Evolutionary conservation across 2,329 filamentous ascomycete species (phyloP).

Genomic region (Colletotrichum ledebouriae): DNA sequence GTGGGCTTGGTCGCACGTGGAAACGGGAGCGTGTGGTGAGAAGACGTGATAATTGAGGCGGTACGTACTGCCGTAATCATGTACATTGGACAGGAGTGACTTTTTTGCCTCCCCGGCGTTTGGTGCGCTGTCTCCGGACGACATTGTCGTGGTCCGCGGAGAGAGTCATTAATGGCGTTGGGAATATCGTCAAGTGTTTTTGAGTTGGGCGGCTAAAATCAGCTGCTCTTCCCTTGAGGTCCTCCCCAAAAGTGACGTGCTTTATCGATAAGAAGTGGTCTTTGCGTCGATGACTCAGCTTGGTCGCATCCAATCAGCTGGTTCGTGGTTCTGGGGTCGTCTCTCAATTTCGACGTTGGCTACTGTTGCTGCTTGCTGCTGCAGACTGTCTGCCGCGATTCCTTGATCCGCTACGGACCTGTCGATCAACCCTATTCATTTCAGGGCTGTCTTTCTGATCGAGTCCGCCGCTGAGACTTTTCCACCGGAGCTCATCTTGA

Average conservation of each 20-base stretch:
- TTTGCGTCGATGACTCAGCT: conserved; percentile 33
- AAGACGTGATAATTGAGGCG: conserved; percentile 11
- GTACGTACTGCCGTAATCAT: conserved; percentile 65
- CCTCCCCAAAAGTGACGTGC: conserved; percentile 25
- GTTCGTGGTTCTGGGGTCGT: background rate
- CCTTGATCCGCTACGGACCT: background rate
- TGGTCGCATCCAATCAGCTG: conserved; percentile 31
- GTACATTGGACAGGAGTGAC: conserved; percentile 47
- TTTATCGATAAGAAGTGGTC: conserved; percentile 38
- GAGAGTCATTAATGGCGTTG: background rate
- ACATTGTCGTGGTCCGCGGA: conserved; percentile 7
- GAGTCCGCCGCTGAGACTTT: background rate
- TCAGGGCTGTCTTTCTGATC: background rate
- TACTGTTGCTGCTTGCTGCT: background rate
- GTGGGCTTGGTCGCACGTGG: background rate
- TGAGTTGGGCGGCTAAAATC: background rate
- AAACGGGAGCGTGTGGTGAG: background rate
- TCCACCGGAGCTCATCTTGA: background rate
- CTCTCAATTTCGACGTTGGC: conserved; percentile 38
- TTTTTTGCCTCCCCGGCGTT: conserved; percentile 11
- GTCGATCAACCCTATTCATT: background rate
- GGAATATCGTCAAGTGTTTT: conserved; percentile 32
- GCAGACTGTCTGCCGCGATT: conserved; percentile 19
- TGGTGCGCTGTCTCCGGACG: conserved; percentile 4
- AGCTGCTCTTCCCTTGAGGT: background rate